These are phyloP conservation scores for Sporothrix pallida DNA, from an alignment of 2,329 filamentous ascomycete genomes.

Conservation along the genomic window DNA sequence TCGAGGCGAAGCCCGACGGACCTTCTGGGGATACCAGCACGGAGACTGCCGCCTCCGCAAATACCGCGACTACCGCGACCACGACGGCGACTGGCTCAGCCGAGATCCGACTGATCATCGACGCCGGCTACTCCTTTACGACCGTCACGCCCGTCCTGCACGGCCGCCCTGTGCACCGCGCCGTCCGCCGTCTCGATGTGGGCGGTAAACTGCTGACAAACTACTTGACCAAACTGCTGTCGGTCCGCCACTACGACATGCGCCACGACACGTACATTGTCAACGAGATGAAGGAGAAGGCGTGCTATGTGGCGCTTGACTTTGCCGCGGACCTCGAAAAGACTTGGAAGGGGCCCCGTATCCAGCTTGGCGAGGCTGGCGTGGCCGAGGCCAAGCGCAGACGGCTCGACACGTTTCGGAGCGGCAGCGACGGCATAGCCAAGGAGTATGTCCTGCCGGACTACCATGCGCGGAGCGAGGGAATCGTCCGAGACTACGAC, in stretches of 20 bases:
- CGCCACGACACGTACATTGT: constrained; percentile 91
- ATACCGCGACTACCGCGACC: background rate
- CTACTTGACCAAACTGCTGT: constrained; percentile 86
- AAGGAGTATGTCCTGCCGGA: constrained; percentile 94
- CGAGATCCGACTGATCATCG: constrained; percentile 85
- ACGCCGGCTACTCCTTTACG: constrained; percentile 92
- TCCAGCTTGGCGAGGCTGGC: background rate
- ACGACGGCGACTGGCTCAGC: constrained; percentile 54
- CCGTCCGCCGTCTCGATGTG: constrained; percentile 83
- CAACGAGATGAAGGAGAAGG: constrained; percentile 92
- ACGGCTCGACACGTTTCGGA: constrained; percentile 55
- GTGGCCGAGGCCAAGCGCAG: constrained; percentile 56
- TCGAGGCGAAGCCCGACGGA: background rate
- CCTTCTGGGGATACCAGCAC: background rate
- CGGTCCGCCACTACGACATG: constrained; percentile 92
- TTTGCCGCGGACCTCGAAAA: constrained; percentile 79
- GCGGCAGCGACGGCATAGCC: constrained; percentile 65
- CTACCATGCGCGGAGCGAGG: constrained; percentile 64
- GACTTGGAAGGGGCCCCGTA: constrained; percentile 77
- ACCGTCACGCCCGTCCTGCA: constrained; percentile 85
- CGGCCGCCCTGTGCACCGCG: constrained; percentile 79
- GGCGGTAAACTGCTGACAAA: constrained; percentile 95
- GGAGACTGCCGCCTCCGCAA: background rate
- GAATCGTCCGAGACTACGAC: constrained; percentile 79
- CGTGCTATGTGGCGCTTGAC: constrained; percentile 80